Conservation (phyloP, 768 basidiomycete species). For the Rhizopogon vinicolor region DNA sequence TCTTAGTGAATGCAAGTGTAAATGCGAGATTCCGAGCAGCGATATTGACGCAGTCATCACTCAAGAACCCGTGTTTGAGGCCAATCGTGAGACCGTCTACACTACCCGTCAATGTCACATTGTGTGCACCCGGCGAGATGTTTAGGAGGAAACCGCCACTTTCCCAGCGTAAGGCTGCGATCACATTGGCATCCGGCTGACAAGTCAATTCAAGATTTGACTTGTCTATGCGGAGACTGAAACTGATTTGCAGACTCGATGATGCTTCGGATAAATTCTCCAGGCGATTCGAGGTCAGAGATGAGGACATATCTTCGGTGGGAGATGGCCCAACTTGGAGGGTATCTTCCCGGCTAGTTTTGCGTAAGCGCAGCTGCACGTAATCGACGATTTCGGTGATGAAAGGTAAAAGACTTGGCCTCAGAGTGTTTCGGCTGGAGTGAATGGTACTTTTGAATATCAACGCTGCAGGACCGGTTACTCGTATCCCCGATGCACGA, state of each 20-base stretch:
- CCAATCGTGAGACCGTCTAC: slow-evolving; percentile 79
- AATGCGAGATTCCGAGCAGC: slow-evolving; percentile 81
- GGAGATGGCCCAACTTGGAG: slow-evolving; percentile 10
- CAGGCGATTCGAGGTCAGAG: slow-evolving; percentile 15
- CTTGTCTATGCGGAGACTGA: slow-evolving; percentile 89
- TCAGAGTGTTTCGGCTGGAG: slow-evolving; percentile 79
- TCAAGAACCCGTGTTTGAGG: slow-evolving; percentile 81
- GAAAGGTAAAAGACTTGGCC: slow-evolving; percentile 83
- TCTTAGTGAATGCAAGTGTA: slow-evolving; percentile 63
- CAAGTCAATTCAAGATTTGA: slow-evolving; percentile 86
- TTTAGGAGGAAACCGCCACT: slow-evolving; percentile 88
- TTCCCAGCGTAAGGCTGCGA: slow-evolving; percentile 86
- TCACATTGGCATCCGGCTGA: slow-evolving; percentile 89
- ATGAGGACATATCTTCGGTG: neutral
- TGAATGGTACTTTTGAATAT: slow-evolving; percentile 88
- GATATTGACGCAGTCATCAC: slow-evolving; percentile 76
- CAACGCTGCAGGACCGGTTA: slow-evolving; percentile 51
- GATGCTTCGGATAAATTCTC: slow-evolving; percentile 18
- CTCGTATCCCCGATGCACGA: slow-evolving; percentile 46
- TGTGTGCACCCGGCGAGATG: slow-evolving; percentile 68
- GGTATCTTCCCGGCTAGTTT: slow-evolving; percentile 29
- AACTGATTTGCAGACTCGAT: slow-evolving; percentile 65
- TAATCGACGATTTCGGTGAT: slow-evolving; percentile 68
- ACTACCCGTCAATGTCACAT: slow-evolving; percentile 68
- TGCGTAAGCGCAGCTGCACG: slow-evolving; percentile 68